These are phyloP conservation scores for Vigna radiata DNA, from an alignment of 306 rosid species.

Conservation along the genomic window DNA sequence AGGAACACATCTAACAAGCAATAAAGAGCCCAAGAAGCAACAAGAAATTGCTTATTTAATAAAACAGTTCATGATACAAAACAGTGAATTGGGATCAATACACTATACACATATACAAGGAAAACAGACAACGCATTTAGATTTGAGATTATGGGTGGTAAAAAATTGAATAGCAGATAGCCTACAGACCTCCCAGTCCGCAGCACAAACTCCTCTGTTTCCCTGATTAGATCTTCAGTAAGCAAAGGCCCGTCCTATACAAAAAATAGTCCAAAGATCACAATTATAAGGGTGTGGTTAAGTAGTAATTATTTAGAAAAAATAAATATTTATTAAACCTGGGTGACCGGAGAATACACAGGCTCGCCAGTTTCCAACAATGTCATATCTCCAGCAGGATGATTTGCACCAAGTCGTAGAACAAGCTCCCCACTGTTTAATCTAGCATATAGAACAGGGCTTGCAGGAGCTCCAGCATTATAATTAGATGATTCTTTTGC, in stretches of 20 bases:
- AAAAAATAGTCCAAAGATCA: conserved; percentile 45
- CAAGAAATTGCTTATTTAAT: conserved; percentile 20
- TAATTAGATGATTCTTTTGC: conserved; percentile 50
- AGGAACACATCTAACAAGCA: not conserved
- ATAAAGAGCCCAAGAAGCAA: conserved; percentile 29
- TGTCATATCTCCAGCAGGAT: conserved; percentile 62
- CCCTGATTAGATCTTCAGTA: conserved; percentile 94
- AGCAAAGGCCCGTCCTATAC: conserved; percentile 93
- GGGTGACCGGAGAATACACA: conserved; percentile 88
- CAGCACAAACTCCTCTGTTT: conserved; percentile 96
- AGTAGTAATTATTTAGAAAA: conserved; percentile 35
- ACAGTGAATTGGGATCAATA: conserved; percentile 17
- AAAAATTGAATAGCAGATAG: conserved; percentile 36
- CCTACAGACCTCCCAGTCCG: conserved; percentile 92
- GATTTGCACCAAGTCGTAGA: conserved; percentile 84
- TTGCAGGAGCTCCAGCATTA: conserved; percentile 46
- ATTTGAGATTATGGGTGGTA: conserved; percentile 25
- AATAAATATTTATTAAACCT: conserved; percentile 62
- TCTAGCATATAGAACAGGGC: conserved; percentile 75
- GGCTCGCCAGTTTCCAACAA: conserved; percentile 98
- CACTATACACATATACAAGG: not conserved
- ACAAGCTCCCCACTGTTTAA: conserved; percentile 79
- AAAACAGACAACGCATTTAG: conserved; percentile 31
- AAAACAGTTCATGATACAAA: conserved; percentile 33
- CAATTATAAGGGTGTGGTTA: conserved; percentile 34